Evolutionary conservation across 495 filamentous ascomycete species (phyloP).

Genomic region (Annulohypoxylon nitens): DNA sequence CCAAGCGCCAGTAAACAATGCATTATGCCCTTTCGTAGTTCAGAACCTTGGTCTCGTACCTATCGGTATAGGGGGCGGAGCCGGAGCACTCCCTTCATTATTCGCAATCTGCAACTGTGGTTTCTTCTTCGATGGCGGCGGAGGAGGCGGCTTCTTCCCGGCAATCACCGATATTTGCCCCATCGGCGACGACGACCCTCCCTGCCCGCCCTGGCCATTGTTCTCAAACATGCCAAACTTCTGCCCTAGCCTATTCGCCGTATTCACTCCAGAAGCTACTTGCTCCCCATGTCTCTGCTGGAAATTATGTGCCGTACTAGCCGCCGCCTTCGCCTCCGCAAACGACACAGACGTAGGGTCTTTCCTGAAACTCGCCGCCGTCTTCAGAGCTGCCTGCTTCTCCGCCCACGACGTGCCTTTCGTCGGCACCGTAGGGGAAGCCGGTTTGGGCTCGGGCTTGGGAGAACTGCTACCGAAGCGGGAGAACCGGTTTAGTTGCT

Average conservation of each 20-base stretch:
- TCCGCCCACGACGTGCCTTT: constrained; percentile 71
- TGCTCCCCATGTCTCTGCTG: constrained; percentile 79
- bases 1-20: constrained; percentile 10
- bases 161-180: constrained; percentile 49
- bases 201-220: constrained; percentile 7
- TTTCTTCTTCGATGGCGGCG: constrained; percentile 76
- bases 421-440: constrained; percentile 37
- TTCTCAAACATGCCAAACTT: constrained; percentile 57
- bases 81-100: constrained; percentile 49
- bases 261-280: constrained; percentile 73
- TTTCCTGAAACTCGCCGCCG: constrained; percentile 66
- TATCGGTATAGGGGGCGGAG: constrained; percentile 65
- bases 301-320: constrained; percentile 76
- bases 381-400: constrained; percentile 71
- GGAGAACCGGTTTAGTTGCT: constrained; percentile 77
- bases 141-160: constrained; percentile 74
- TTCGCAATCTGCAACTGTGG: constrained; percentile 49
- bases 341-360: constrained; percentile 71
- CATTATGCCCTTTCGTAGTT: neutral
- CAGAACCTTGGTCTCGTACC: constrained; percentile 56
- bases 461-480: constrained; percentile 60
- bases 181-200: constrained; percentile 30
- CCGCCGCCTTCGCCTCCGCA: constrained; percentile 66
- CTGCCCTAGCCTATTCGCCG: constrained; percentile 68
- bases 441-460: constrained; percentile 41